Conservation (phyloP, 805 yeast genomes). For the Candida caryicola region DNA sequence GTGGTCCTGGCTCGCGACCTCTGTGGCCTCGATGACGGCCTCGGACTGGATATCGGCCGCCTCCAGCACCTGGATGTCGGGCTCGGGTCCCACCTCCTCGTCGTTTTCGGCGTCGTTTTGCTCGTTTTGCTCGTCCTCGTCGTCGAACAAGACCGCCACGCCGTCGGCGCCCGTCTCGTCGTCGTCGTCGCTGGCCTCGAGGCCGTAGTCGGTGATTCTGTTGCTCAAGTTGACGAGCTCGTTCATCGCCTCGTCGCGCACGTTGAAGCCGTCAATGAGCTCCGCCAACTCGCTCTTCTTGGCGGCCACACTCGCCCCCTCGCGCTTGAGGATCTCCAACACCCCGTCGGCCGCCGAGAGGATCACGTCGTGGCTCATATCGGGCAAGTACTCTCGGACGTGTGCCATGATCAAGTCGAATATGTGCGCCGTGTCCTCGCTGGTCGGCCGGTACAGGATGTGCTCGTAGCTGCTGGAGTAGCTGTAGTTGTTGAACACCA, state of each 20-base stretch:
- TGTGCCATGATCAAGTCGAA: slow-evolving; percentile 61
- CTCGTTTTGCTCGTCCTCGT: slow-evolving; percentile 11
- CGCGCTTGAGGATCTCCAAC: slow-evolving; percentile 52
- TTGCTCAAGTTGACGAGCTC: slow-evolving; percentile 44
- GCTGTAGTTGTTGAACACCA: slow-evolving; percentile 11
- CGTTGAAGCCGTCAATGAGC: slow-evolving; percentile 33
- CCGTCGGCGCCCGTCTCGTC: slow-evolving; percentile 20
- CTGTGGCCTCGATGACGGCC: slow-evolving; percentile 1
- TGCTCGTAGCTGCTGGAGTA: slow-evolving; percentile 36
- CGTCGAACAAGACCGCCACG: slow-evolving; percentile 22
- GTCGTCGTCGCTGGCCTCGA: slow-evolving; percentile 11
- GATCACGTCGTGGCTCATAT: slow-evolving; percentile 72
- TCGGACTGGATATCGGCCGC: slow-evolving; percentile 33
- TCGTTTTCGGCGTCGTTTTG: slow-evolving; percentile 4
- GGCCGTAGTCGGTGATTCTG: slow-evolving; percentile 48
- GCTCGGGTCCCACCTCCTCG: neutral
- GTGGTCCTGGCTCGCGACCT: neutral
- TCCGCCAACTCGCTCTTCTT: slow-evolving; percentile 52
- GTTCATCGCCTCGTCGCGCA: slow-evolving; percentile 46
- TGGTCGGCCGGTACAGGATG: slow-evolving; percentile 61
- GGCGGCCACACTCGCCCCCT: slow-evolving; percentile 36
- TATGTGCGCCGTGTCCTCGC: slow-evolving; percentile 45
- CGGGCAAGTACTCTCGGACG: slow-evolving; percentile 59
- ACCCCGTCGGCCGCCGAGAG: slow-evolving; percentile 69
- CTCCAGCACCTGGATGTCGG: slow-evolving; percentile 9